Conservation (phyloP, 345 rosid species). For the Aquilaria yunnanensis region DNA sequence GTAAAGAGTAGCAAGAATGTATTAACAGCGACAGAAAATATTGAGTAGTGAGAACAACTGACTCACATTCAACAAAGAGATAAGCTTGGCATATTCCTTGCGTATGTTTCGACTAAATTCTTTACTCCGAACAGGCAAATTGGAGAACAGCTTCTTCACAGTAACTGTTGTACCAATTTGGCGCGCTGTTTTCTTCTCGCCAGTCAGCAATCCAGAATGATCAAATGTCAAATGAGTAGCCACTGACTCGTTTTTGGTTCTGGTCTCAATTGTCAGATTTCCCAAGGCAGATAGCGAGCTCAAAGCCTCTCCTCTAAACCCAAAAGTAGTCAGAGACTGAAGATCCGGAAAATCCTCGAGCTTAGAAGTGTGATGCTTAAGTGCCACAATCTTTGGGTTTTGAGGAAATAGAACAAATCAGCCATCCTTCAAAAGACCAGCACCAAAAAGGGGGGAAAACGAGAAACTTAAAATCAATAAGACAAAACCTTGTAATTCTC, state of each 20-base stretch:
- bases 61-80: constrained; percentile 79
- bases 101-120: constrained; percentile 92
- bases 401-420: background rate
- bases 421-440: background rate
- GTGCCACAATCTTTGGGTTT: constrained; percentile 59
- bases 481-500: constrained; percentile 59
- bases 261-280: constrained; percentile 71
- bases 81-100: constrained; percentile 86
- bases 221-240: constrained; percentile 82
- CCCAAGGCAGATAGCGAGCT: constrained; percentile 92
- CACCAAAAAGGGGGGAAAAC: background rate
- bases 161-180: constrained; percentile 89
- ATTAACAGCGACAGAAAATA: no score
- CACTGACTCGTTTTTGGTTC: constrained; percentile 59
- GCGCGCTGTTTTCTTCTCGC: constrained; percentile 75
- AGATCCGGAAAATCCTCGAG: constrained; percentile 76
- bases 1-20: no score
- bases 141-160: constrained; percentile 78
- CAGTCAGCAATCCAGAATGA: constrained; percentile 61
- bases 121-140: constrained; percentile 88
- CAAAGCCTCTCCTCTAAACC: constrained; percentile 96
- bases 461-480: background rate
- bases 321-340: constrained; percentile 70
- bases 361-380: constrained; percentile 95
- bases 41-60: background rate